phyloP scores from a whole-genome alignment of 768 basidiomycete genomes.

The Sporobolomyces pararoseus region DNA sequence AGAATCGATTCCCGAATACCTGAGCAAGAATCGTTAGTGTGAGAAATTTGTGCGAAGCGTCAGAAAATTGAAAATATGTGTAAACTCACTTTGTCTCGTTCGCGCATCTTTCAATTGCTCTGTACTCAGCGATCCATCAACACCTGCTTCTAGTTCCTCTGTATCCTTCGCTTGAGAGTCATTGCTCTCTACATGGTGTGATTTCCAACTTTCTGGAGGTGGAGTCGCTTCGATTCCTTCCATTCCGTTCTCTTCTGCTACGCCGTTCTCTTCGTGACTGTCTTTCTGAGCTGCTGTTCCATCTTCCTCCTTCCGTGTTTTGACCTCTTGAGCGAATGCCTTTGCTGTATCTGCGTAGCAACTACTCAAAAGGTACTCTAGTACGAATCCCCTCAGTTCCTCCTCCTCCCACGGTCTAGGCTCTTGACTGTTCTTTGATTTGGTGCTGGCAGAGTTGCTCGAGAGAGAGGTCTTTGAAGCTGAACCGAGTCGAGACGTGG shows the following conservation, averaged over 20 bases:
- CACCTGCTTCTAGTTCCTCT: not conserved
- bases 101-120: constrained; percentile 9
- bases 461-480: not conserved
- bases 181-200: not conserved
- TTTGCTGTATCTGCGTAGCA: constrained; percentile 28
- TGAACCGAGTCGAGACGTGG: not conserved
- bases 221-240: constrained; percentile 37
- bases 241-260: constrained; percentile 20
- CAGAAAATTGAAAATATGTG: not conserved
- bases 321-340: constrained; percentile 30
- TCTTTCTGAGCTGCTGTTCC: not conserved
- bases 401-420: constrained; percentile 5
- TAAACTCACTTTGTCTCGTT: constrained; percentile 17
- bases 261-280: fast-evolving
- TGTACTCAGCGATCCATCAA: not conserved
- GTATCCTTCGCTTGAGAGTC: constrained; percentile 3
- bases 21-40: constrained; percentile 46
- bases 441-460: no score
- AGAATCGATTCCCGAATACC: constrained; percentile 69
- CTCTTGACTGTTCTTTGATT: not conserved
- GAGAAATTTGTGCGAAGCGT: no score
- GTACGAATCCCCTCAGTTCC: constrained; percentile 28
- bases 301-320: not conserved
- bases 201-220: not conserved
- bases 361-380: constrained; percentile 27